These are phyloP conservation scores for Kurtzmaniella natalensis DNA, from an alignment of 1,139 yeast genomes.

Conservation along the genomic window DNA sequence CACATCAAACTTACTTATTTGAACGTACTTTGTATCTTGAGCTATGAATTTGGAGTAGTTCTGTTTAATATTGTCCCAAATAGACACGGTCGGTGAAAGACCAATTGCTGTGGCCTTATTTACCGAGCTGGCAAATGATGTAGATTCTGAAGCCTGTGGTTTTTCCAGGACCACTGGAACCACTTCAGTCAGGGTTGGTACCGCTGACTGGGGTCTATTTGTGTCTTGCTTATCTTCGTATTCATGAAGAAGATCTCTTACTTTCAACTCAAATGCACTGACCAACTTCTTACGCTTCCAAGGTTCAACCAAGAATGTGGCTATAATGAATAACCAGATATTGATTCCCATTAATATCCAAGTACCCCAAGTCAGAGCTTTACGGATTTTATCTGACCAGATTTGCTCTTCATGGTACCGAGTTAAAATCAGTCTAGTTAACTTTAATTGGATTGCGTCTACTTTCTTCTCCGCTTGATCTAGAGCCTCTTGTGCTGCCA, in stretches of 20 bases:
- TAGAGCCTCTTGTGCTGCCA: constrained; percentile 45
- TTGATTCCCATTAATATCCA: constrained; percentile 87
- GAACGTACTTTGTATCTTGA: constrained; percentile 1
- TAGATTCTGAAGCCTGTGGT: too few relatives aligned
- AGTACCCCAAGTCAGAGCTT: constrained; percentile 97
- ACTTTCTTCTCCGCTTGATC: constrained; percentile 57
- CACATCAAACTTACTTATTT: constrained; percentile 5
- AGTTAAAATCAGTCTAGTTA: constrained; percentile 75
- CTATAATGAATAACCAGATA: constrained; percentile 67
- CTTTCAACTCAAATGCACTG: constrained; percentile 77
- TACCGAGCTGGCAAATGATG: background rate
- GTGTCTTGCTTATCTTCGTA: background rate
- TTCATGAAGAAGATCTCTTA: constrained; percentile 21
- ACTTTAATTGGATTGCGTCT: constrained; percentile 64
- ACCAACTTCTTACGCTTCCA: constrained; percentile 85
- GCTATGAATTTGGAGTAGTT: background rate
- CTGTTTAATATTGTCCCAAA: background rate
- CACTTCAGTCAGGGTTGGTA: background rate
- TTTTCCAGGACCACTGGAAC: background rate
- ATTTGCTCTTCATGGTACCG: constrained; percentile 96
- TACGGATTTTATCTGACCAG: constrained; percentile 94
- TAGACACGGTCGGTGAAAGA: background rate
- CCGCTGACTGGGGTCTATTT: background rate
- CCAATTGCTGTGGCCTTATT: background rate
- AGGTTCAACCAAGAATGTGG: constrained; percentile 88